Evolutionary conservation across 495 filamentous ascomycete genomes (phyloP).

Genomic region (Talaromyces borbonicus): DNA sequence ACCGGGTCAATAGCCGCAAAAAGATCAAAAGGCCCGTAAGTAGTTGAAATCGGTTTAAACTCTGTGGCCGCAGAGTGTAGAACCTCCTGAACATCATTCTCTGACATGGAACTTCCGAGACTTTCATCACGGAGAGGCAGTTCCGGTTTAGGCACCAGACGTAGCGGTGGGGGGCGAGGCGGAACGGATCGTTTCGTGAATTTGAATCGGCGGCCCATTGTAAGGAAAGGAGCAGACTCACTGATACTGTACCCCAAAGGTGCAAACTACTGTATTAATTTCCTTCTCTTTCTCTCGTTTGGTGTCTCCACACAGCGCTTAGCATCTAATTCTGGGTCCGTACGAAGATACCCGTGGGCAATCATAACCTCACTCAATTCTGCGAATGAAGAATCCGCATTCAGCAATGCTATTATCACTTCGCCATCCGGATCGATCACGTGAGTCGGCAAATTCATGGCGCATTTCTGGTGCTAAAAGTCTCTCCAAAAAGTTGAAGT

Average conservation of each 20-base stretch:
- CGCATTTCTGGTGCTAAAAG: neutral
- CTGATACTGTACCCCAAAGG: no score
- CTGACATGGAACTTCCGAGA: neutral
- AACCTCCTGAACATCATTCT: neutral
- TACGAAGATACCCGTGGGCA: neutral
- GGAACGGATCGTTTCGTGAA: neutral
- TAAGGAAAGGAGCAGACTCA: conserved; percentile 1
- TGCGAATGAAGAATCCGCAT: neutral
- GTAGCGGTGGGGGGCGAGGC: neutral
- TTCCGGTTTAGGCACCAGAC: neutral
- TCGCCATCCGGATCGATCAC: neutral
- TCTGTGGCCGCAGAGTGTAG: neutral
- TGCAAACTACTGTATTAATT: no score
- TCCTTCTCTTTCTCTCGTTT: no score
- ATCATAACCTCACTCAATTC: neutral
- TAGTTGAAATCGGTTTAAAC: neutral
- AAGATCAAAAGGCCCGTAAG: neutral
- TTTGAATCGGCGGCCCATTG: neutral
- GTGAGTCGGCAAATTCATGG: neutral
- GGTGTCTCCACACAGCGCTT: neutral
- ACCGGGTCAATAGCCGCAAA: neutral
- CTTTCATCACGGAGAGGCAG: neutral
- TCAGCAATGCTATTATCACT: neutral
- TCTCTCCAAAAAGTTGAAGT: neutral
- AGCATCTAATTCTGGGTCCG: neutral